Evolutionary conservation across 2,329 filamentous ascomycete genomes (phyloP), one percentile per base, ranked within the genome.

Genomic region (Neofusicoccum sp.): DNA sequence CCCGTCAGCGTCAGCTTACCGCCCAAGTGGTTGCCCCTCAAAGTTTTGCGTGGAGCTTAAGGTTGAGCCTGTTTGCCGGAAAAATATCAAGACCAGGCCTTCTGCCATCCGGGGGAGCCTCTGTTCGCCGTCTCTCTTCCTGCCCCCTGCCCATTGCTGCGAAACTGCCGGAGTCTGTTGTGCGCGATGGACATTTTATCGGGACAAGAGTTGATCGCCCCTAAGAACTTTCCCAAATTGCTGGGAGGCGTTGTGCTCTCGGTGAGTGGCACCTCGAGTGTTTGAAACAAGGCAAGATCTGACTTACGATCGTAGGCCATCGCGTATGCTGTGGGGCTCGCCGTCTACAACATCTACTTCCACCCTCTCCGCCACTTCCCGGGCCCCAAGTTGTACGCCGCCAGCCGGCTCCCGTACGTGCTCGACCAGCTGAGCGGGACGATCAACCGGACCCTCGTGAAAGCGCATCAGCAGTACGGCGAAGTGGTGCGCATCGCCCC

Each of bases 331-430:
- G 2, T 72, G 6, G 63, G 61, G 12, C 63, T 43, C 5, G 56
- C 62, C 6, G 65, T 78, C 41, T 78, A 80, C 68, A 76, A 74
- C 61, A 64, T 77, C 16, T 80, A 73, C 66, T 77, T 82, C 63
- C 77, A 80, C 39, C 79, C 80, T 3, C 71, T 82, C 0, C 68
- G 71, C 22, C 75, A 77, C 44, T 78, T 78, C 33, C 80, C 80
- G 1, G 81, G 80, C 0, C 79, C 81, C 1, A 71, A 71, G 28
- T 62, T 74, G 4, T 69, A 72, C 31, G 69, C 74, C 22, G 69
- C 71, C 1, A 71, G 73, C 4, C 67, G 70, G 14, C 61, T 78
- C 5, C 75, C 76, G 1, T 76, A 77, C 52, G 68, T 67, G 14
- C 48, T 70, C 12, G 68, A 66, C 36, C 64, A 70, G 9, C 63